Percentiles rank a stretch among this genome's conserved stretches.
These are phyloP conservation scores for Heterobasidion parviporum DNA, from an alignment of 1,284 basidiomycete species.

Conservation along the genomic window DNA sequence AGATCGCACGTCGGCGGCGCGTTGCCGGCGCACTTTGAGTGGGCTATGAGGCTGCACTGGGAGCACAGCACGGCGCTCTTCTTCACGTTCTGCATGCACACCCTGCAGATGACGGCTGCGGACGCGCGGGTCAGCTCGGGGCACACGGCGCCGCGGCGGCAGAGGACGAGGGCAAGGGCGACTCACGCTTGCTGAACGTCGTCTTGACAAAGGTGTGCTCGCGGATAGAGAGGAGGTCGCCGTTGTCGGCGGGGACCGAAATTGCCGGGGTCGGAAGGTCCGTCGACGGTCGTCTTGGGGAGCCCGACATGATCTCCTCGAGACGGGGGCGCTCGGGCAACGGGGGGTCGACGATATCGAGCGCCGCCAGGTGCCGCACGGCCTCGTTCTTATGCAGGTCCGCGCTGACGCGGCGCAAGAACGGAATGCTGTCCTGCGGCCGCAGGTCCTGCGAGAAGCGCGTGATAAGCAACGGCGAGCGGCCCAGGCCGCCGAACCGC, in stretches of 20 bases:
- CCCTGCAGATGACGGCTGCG: conserved; percentile 79
- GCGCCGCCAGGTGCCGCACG: conserved; percentile 39
- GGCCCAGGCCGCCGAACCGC: neutral
- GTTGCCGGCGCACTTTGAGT: conserved; percentile 68
- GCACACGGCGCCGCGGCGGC: neutral
- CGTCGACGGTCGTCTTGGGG: conserved; percentile 11
- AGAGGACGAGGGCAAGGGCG: neutral
- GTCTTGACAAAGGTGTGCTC: conserved; percentile 88
- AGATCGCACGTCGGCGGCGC: conserved; percentile 80
- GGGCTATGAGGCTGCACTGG: conserved; percentile 84
- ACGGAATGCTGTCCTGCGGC: conserved; percentile 90
- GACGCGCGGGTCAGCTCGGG: neutral
- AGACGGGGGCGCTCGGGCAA: conserved; percentile 6
- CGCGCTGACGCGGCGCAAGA: conserved; percentile 82
- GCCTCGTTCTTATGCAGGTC: conserved; percentile 71
- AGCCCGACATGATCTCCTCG: conserved; percentile 20
- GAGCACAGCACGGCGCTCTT: conserved; percentile 85
- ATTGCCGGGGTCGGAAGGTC: conserved; percentile 3
- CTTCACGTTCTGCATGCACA: conserved; percentile 77
- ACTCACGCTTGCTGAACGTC: conserved; percentile 84
- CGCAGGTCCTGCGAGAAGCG: conserved; percentile 53
- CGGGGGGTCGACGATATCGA: conserved; percentile 42
- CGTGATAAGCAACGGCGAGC: neutral
- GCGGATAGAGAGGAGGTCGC: conserved; percentile 36
- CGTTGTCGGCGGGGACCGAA: conserved; percentile 29